These are phyloP conservation scores for Iris pallida DNA, from an alignment of 116 monocot genomes.

Conservation along the genomic window DNA sequence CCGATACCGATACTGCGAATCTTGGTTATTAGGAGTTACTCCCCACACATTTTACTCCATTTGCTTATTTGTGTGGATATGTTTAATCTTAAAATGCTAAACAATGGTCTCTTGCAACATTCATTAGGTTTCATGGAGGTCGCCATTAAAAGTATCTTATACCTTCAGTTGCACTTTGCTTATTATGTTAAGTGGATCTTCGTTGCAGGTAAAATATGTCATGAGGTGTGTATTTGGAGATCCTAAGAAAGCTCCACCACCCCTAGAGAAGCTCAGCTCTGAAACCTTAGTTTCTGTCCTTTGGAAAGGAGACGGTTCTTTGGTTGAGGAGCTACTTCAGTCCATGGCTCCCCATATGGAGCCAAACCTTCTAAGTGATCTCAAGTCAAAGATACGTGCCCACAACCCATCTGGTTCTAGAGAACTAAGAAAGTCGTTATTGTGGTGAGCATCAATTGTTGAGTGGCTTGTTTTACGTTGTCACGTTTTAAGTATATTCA, in stretches of 20 bases:
- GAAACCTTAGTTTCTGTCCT: slow-evolving; percentile 48
- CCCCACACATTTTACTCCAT: too few species aligned
- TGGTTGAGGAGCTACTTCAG: slow-evolving; percentile 77
- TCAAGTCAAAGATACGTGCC: slow-evolving; percentile 64
- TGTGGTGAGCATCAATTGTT: slow-evolving; percentile 50
- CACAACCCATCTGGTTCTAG: slow-evolving; percentile 67
- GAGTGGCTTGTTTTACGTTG: too few species aligned
- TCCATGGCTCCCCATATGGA: slow-evolving; percentile 76
- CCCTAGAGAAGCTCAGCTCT: slow-evolving; percentile 57
- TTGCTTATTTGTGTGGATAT: slow-evolving; percentile 76
- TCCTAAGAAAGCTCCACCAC: slow-evolving; percentile 87
- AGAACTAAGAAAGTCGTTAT: slow-evolving; percentile 62
- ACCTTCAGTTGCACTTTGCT: not conserved
- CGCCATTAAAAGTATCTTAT: too few species aligned
- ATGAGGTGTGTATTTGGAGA: slow-evolving; percentile 91
- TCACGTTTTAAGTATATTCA: too few species aligned
- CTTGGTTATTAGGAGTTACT: too few species aligned
- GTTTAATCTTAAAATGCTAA: not conserved
- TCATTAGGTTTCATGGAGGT: not conserved
- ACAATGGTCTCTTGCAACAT: not conserved
- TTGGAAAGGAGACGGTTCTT: slow-evolving; percentile 96
- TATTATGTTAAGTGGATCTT: too few species aligned
- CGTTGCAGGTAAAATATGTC: slow-evolving; percentile 68
- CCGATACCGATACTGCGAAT: too few species aligned
- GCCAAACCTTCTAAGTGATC: slow-evolving; percentile 36